Evolutionary conservation across 495 filamentous ascomycete genomes (phyloP), one percentile per base, ranked within the genome.

Genomic region (Hypoxylon cercidicola): DNA sequence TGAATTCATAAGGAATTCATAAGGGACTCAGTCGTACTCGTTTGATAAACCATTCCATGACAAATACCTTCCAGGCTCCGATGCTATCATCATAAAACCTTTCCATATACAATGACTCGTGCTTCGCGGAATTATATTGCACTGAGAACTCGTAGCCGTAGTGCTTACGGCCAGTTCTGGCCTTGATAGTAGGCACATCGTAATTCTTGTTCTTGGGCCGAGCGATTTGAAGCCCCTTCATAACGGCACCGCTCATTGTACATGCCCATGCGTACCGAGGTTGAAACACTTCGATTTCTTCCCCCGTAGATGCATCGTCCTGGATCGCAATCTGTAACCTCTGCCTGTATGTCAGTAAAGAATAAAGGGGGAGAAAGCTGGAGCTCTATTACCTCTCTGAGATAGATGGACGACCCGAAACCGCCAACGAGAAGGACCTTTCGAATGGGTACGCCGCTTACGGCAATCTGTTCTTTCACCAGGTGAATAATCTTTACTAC

Each of bases 391-490:
- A 41, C 39, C 13, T 15, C 39, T 28, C 7, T 85, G 48, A 91
- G 80, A 70, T 90, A 91, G 62, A 83, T 84, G 18, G 83, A 88
- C 35, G 84, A 80, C n/a, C 89, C 89, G 58, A 91, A 89, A 0
- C 89, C 89, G 3, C 89, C 89, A 13, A 91, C 89, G 0, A 91
- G 80, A n/a, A 91, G 76, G 30, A 91, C 86, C 2, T 85, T 82
- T 63, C 81, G 73, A 10, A 78, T 75, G 1, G 75, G 78, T 39
- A 69, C 55, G 18, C 78, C 71, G 35, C 84, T 80, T 8, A 72
- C 71, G 0, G 71, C 52, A 6, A 87, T 82, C 65, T 91, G 89
- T 2, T 84, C 78, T 43, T 81, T 76, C 19, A 91, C 83, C 1
- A 91, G 75, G 19, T 79, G 73, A 39, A 89, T 77, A 11, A 90